Base-by-base conservation (phyloP, 2,329 filamentous ascomycete species). In the Malbranchea cinnamomea region DNA sequence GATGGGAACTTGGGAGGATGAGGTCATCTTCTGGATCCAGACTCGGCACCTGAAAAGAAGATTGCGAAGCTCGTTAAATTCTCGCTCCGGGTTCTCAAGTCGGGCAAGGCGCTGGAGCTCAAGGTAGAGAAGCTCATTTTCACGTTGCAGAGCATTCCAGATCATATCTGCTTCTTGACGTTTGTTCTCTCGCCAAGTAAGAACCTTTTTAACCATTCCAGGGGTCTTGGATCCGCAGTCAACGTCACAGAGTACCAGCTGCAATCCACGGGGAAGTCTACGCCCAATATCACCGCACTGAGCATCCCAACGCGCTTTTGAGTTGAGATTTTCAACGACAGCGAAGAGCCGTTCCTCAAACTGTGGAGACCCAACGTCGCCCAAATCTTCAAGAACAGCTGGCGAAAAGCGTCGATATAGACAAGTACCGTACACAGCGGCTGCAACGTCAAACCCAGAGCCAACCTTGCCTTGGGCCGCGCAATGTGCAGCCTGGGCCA, bases 401-500 rank as follows among this genome's bases (percentile, higher is more conserved):
- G 89, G 85, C 0, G 81, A 87, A 60, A 98, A 98, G n/a, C 89
- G 77, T 12, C 78, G 71, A 64, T 98, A 98, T 7, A 79, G 63
- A 51, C 83, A 93, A 10, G 81, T 85, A 10, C 89, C 89, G 53
- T 83, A 94, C 10, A 93, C 83, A 11, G 89, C 89, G 15, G 80
- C 77, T 0, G 87, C 89, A 30, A 98, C 79, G 50, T 98, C 89
- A 52, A 98, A 98, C 12, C 89, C 89, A 1, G 80, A 89, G 28
- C 89, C 89, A 11, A 98, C 76, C 56, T 98, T 98, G 14, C 89
- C 89, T 59, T 98, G 89, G 0, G 89, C 89, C 1, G 87, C 83
- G 50, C 87, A 94, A 59, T 98, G 89, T 3, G 83, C 78, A 1
- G 81, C 80, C 61, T 98, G 89, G 0, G 87, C 78, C 29, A 98